A percentile compares a stretch with the other conserved stretches of the same genome.
These are phyloP conservation scores for Vigna unguiculata DNA, from an alignment of 306 rosid species.

Conservation along the genomic window DNA sequence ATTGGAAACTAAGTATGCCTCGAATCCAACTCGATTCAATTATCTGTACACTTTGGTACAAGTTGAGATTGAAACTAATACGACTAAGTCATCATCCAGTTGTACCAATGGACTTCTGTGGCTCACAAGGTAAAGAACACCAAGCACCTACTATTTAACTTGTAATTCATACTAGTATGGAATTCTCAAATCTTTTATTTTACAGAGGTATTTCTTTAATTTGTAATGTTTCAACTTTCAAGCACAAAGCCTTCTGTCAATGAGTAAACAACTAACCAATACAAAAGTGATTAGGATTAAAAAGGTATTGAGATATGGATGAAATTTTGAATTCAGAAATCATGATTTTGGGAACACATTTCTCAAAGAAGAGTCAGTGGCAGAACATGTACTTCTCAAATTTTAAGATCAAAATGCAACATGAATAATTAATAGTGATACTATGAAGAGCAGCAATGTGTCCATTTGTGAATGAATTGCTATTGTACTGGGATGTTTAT, in stretches of 20 bases:
- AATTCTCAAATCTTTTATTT: constrained; percentile 28
- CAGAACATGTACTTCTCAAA: not conserved
- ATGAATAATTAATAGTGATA: constrained; percentile 13
- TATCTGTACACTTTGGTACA: constrained; percentile 81
- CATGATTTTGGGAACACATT: constrained; percentile 7
- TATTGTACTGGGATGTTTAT: not conserved
- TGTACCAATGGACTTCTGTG: constrained; percentile 99
- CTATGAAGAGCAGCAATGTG: not conserved
- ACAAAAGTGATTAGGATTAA: not conserved
- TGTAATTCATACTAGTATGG: constrained; percentile 31
- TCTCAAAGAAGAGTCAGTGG: not conserved
- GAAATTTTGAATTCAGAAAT: not conserved
- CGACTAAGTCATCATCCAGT: constrained; percentile 89
- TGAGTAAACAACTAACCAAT: not conserved
- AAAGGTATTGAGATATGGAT: too few species aligned
- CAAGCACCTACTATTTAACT: constrained; percentile 22
- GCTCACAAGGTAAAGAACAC: constrained; percentile 82
- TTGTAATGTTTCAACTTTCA: not conserved
- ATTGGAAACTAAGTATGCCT: constrained; percentile 75
- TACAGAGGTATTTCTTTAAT: constrained; percentile 2
- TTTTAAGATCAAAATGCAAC: constrained; percentile 18
- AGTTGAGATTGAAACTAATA: constrained; percentile 76
- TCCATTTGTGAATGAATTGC: not conserved
- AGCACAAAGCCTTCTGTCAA: not conserved
- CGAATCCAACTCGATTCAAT: constrained; percentile 68